Conservation (phyloP, 2,329 filamentous ascomycete genomes). For the Colletotrichum eleusines region DNA sequence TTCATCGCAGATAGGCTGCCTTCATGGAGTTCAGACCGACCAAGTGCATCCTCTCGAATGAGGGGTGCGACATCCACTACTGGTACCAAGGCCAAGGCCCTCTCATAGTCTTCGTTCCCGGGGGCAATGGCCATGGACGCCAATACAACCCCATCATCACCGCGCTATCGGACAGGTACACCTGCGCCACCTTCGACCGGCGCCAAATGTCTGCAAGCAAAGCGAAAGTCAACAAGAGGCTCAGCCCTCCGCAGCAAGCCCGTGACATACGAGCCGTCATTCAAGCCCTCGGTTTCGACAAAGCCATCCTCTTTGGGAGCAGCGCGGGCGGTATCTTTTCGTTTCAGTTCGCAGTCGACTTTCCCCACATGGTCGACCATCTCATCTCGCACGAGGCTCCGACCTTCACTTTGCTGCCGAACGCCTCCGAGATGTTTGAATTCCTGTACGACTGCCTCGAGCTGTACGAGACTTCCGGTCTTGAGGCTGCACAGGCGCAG, state of each 20-base stretch:
- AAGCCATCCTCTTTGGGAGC: conserved; percentile 48
- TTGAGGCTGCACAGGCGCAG: conserved; percentile 40
- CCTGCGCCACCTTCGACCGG: conserved; percentile 50
- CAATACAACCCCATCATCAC: conserved; percentile 49
- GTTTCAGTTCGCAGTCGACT: conserved; percentile 49
- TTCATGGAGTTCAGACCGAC: conserved; percentile 44
- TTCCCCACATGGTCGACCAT: conserved; percentile 47
- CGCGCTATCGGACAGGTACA: conserved; percentile 46
- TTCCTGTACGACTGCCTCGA: conserved; percentile 44
- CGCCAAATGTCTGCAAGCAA: conserved; percentile 51
- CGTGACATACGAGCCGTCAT: conserved; percentile 49
- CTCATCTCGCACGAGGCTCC: conserved; percentile 50
- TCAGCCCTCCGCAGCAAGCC: conserved; percentile 49
- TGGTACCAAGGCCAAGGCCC: conserved; percentile 49
- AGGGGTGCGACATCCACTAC: conserved; percentile 50
- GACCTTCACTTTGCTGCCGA: conserved; percentile 45
- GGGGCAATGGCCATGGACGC: conserved; percentile 50
- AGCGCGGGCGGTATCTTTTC: conserved; percentile 48
- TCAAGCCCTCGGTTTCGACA: conserved; percentile 45
- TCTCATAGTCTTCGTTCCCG: conserved; percentile 50
- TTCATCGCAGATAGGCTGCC: too few relatives aligned
- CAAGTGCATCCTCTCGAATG: conserved; percentile 45
- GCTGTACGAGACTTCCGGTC: conserved; percentile 43
- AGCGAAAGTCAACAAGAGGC: conserved; percentile 43
- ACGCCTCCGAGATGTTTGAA: conserved; percentile 45